Conservation (phyloP, 2,329 filamentous ascomycete species). For the Colletotrichum magnum region DNA sequence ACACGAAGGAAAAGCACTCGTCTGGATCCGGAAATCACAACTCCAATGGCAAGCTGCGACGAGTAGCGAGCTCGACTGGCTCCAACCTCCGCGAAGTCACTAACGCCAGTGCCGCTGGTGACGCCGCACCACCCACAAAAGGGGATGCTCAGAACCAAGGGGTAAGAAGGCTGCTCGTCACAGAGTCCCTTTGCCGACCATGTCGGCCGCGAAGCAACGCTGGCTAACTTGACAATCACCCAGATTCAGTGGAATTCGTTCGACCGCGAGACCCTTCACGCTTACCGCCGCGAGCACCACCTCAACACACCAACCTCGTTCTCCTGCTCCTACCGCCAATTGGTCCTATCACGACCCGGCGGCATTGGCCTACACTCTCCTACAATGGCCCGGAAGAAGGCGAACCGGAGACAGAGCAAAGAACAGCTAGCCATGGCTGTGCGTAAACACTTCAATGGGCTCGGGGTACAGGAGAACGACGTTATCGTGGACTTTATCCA, state of each 20-base stretch:
- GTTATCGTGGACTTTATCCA: slow-evolving; percentile 86
- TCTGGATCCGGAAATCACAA: slow-evolving; percentile 51
- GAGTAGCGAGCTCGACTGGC: slow-evolving; percentile 67
- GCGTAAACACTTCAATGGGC: slow-evolving; percentile 86
- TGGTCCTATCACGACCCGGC: slow-evolving; percentile 71
- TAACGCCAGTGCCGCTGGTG: slow-evolving; percentile 49
- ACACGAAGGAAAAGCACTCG: slow-evolving; percentile 62
- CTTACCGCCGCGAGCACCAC: slow-evolving; percentile 81
- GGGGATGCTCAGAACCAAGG: slow-evolving; percentile 33
- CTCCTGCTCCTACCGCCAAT: slow-evolving; percentile 72
- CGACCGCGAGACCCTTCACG: slow-evolving; percentile 77
- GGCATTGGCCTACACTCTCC: slow-evolving; percentile 81
- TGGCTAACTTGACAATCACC: slow-evolving; percentile 31
- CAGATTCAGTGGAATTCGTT: slow-evolving; percentile 78
- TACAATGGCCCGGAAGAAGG: slow-evolving; percentile 78
- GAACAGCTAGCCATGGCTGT: slow-evolving; percentile 80
- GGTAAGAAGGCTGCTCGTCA: slow-evolving; percentile 29
- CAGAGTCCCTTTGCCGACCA: slow-evolving; percentile 28
- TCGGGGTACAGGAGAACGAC: slow-evolving; percentile 85
- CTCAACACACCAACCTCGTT: slow-evolving; percentile 81
- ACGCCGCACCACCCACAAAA: slow-evolving; percentile 40
- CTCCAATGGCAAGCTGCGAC: slow-evolving; percentile 68
- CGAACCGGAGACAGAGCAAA: slow-evolving; percentile 77
- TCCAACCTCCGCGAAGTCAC: slow-evolving; percentile 42
- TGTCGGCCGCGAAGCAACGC: slow-evolving; percentile 11